Conservation (phyloP, 1,284 basidiomycete genomes). For the Rhodotorula sp. region DNA sequence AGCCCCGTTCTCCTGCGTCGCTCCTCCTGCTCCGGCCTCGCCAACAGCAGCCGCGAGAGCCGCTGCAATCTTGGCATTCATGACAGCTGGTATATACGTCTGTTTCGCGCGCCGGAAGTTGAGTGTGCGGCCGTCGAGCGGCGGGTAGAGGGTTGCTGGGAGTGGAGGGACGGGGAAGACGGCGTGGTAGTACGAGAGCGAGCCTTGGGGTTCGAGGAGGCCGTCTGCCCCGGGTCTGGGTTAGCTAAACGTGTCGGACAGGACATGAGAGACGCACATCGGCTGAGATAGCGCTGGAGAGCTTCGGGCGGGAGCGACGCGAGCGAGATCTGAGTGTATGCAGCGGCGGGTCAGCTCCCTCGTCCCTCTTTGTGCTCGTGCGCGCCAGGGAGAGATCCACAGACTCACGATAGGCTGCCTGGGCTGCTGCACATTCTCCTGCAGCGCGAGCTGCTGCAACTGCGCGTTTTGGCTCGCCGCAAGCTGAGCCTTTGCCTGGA, state of each 20-base stretch:
- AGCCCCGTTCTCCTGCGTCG: not conserved
- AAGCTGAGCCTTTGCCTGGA: conserved; percentile 7
- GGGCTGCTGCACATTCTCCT: not conserved
- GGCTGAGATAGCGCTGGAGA: conserved; percentile 37
- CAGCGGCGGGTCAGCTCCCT: not conserved
- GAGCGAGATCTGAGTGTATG: conserved; percentile 22
- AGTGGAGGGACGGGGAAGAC: conserved; percentile 39
- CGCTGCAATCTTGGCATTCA: conserved; percentile 1
- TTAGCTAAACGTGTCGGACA: not conserved
- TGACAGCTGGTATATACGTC: conserved; percentile 18
- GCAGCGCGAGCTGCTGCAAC: not conserved
- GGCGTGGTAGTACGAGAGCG: conserved; percentile 41
- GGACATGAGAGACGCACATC: conserved; percentile 21
- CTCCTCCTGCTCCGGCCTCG: not conserved
- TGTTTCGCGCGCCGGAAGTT: conserved; percentile 11
- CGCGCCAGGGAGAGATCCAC: no score
- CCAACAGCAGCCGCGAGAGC: not conserved
- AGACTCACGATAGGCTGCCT: conserved; percentile 9
- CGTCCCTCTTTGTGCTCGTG: not conserved
- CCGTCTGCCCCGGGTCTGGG: conserved; percentile 18
- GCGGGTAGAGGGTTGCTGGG: conserved; percentile 26
- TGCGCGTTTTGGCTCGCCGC: conserved; percentile 2
- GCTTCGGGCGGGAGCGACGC: conserved; percentile 28
- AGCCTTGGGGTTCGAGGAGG: conserved; percentile 30
- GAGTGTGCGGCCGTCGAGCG: conserved; percentile 28